A percentile compares a stretch with the other conserved stretches of the same genome.
Conservation (phyloP, 768 basidiomycete species). For the Lactarius trivialis region DNA sequence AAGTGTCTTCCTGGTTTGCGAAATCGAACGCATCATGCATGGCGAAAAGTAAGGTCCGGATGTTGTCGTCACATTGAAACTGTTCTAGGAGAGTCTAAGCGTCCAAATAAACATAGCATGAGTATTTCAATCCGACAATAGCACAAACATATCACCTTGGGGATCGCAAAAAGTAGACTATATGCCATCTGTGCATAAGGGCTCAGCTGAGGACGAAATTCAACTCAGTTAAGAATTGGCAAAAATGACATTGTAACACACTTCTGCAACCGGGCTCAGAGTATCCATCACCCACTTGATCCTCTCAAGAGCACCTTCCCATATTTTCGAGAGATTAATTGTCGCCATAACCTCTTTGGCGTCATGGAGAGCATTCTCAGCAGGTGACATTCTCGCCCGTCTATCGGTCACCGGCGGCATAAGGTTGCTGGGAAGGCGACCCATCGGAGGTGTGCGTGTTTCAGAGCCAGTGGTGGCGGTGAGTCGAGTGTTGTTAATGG, state of each 20-base stretch:
- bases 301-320: background rate
- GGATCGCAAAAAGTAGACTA: background rate
- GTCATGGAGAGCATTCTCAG: background rate
- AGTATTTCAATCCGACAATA: background rate
- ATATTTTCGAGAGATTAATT: background rate
- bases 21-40: background rate
- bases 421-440: background rate
- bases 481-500: background rate
- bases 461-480: background rate
- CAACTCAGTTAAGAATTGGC: background rate
- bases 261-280: background rate
- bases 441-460: background rate
- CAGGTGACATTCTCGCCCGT: background rate
- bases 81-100: background rate
- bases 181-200: background rate
- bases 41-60: background rate
- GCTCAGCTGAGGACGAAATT: background rate
- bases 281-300: background rate
- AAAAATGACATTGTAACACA: background rate
- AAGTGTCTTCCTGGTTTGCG: background rate
- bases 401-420: background rate
- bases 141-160: background rate
- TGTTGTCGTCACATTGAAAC: background rate
- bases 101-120: background rate
- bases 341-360: background rate